Evolutionary conservation across 305 asterid species (phyloP).

Genomic region (Fraxinus nigra): DNA sequence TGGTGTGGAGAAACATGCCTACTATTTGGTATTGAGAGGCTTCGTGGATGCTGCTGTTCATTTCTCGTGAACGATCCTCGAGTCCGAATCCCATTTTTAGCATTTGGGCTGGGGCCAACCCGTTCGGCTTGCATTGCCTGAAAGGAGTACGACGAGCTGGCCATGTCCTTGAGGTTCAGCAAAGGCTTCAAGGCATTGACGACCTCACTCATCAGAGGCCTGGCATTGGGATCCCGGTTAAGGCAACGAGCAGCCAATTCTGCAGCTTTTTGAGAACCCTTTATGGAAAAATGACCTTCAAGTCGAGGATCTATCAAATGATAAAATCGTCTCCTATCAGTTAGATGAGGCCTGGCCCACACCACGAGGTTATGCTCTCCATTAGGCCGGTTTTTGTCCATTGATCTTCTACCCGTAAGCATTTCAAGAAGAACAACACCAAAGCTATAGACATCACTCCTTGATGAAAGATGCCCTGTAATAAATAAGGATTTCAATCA

Average conservation of each 20-base stretch:
- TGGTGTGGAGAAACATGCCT: slow-evolving; percentile 71
- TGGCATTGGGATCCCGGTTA: slow-evolving; percentile 69
- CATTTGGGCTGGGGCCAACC: slow-evolving; percentile 50
- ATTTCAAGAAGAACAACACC: slow-evolving; percentile 94
- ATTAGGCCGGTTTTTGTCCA: slow-evolving; percentile 92
- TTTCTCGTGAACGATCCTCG: slow-evolving; percentile 62
- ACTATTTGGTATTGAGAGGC: slow-evolving; percentile 71
- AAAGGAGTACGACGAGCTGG: slow-evolving; percentile 76
- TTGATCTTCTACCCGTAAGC: slow-evolving; percentile 92
- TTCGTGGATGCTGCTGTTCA: slow-evolving; percentile 69
- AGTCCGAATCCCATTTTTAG: slow-evolving; percentile 44
- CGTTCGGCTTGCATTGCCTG: slow-evolving; percentile 80
- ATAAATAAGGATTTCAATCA: slow-evolving; percentile 8
- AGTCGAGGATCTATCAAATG: slow-evolving; percentile 89
- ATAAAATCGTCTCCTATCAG: slow-evolving; percentile 73
- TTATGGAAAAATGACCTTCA: slow-evolving; percentile 85
- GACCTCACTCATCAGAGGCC: slow-evolving; percentile 90
- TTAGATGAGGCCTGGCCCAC: slow-evolving; percentile 89
- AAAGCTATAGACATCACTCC: slow-evolving; percentile 91
- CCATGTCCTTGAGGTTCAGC: slow-evolving; percentile 93
- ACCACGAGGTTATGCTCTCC: slow-evolving; percentile 94
- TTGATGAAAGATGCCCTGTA: slow-evolving; percentile 92
- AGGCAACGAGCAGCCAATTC: slow-evolving; percentile 89
- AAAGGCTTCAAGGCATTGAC: slow-evolving; percentile 85
- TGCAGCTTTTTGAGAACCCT: slow-evolving; percentile 95